phyloP scores from a whole-genome alignment of 768 basidiomycete genomes.

The Mycena vitilis region DNA sequence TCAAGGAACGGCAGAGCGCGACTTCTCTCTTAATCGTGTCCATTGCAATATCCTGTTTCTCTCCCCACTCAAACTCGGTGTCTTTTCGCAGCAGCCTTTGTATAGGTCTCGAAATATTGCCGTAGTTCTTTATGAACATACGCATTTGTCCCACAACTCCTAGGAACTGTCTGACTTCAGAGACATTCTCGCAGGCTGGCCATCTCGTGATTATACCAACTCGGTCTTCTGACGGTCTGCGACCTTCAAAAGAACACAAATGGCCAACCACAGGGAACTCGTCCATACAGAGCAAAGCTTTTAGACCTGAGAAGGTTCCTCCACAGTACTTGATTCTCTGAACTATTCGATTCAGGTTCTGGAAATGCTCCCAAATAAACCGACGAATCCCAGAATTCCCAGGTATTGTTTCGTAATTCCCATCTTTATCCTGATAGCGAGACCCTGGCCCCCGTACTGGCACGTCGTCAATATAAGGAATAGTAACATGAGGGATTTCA shows the following conservation, averaged over 20 bases:
- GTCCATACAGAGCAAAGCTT: slow-evolving; percentile 43
- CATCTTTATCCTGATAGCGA: slow-evolving; percentile 32
- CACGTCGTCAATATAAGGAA: slow-evolving; percentile 45
- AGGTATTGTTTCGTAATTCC: slow-evolving; percentile 36
- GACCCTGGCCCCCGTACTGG: slow-evolving; percentile 38
- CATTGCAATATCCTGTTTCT: neutral
- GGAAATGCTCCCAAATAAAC: too few species aligned
- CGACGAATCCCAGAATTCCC: slow-evolving; percentile 26
- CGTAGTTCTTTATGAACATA: slow-evolving; percentile 10
- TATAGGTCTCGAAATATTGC: neutral
- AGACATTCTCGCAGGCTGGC: neutral
- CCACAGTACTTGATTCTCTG: slow-evolving; percentile 1
- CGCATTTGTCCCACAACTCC: neutral
- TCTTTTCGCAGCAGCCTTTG: neutral
- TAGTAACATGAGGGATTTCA: slow-evolving; percentile 40
- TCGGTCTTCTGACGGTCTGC: slow-evolving; percentile 37
- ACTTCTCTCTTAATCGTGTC: neutral
- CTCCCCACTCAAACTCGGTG: slow-evolving; percentile 39
- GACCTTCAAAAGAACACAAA: slow-evolving; percentile 47
- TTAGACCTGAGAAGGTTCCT: slow-evolving; percentile 40
- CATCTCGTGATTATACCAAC: neutral
- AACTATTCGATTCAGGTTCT: too few species aligned
- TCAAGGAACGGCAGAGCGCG: slow-evolving; percentile 39
- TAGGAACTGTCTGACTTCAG: neutral
- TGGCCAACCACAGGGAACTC: slow-evolving; percentile 50